Evolutionary conservation across 2,329 filamentous ascomycete genomes (phyloP).

Genomic region (Monosporascus sp.): DNA sequence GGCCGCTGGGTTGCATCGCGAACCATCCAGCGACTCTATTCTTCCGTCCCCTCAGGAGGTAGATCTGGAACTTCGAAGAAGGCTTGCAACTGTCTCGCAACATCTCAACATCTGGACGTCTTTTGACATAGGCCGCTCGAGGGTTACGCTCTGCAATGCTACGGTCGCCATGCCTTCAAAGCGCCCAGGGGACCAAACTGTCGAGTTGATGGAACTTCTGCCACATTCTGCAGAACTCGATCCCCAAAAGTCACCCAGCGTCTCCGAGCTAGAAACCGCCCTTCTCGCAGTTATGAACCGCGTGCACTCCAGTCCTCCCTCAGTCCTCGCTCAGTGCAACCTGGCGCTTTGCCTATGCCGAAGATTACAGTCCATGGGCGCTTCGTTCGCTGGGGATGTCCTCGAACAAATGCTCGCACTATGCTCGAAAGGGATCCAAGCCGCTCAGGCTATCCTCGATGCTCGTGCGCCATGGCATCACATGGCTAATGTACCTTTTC

Average conservation of each 20-base stretch:
- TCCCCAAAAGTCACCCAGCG: conserved; percentile 39
- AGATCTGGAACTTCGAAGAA: conserved; percentile 34
- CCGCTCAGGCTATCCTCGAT: conserved; percentile 41
- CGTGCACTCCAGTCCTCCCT: conserved; percentile 34
- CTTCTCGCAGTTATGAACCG: conserved; percentile 37
- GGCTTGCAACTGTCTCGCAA: conserved; percentile 46
- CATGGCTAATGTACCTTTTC: conserved; percentile 55
- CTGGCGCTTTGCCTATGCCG: conserved; percentile 52
- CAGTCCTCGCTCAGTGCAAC: conserved; percentile 48
- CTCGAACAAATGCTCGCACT: conserved; percentile 44
- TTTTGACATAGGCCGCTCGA: conserved; percentile 52
- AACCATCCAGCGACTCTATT: conserved; percentile 24
- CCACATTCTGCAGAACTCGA: conserved; percentile 50
- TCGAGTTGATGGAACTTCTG: conserved; percentile 47
- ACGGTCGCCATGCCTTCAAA: conserved; percentile 35
- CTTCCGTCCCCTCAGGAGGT: conserved; percentile 22
- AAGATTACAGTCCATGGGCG: conserved; percentile 46
- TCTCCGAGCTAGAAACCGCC: conserved; percentile 37
- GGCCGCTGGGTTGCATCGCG: conserved; percentile 43
- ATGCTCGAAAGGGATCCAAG: conserved; percentile 38
- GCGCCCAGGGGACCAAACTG: conserved; percentile 36
- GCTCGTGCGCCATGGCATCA: conserved; percentile 52
- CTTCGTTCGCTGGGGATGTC: conserved; percentile 36
- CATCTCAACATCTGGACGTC: conserved; percentile 57
- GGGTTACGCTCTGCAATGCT: conserved; percentile 43